Evolutionary conservation across 495 filamentous ascomycete genomes (phyloP), one percentile per base, ranked within the genome.

Genomic region (Neurospora pannonica): DNA sequence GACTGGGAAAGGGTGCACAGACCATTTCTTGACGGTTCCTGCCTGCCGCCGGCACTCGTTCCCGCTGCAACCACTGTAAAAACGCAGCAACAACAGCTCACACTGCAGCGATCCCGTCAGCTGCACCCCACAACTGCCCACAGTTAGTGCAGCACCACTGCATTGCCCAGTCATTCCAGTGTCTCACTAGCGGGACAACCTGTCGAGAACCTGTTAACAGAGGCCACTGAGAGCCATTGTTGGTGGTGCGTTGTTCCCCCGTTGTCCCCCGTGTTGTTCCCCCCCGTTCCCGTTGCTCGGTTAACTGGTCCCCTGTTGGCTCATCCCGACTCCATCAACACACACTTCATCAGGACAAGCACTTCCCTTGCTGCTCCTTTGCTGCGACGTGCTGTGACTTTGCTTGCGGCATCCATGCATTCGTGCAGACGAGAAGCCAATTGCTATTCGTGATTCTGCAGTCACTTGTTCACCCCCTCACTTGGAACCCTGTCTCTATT

Each of bases 241-340:
- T 37, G 5, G 38, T 38, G 19, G 34, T n/a, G 31, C 38, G 34
- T 21, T 46, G 28, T 10, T 38, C 24, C 67, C 40, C 67, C 71
- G 38, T 40, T 31, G 70, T 60, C 72, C 13, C 72, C 40, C 19
- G 38, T 38, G 38, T 38, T 38, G 31, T 40, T 39, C 13, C 5
- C 11, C 11, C 11, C 38, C 5, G 42, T 54, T n/a, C 38, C 36
- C 42, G 36, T 34, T 71, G 31, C 37, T 36, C 60, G 72, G 34
- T 74, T 75, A 31, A 54, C 48, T 71, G 62, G 7, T 24, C n/a
- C n/a, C 48, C 31, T 71, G 24, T 39, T 74, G 43, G 42, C 73
- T n/a, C 36, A 60, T 42, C 42, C 62, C 71, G 70, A 71, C 62
- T 75, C 67, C 37, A 24, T 62, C 70, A 72, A 73, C 31, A 36